These are phyloP conservation scores for Candida buenavistaensis DNA, from an alignment of 1,139 yeast genomes.

Conservation along the genomic window DNA sequence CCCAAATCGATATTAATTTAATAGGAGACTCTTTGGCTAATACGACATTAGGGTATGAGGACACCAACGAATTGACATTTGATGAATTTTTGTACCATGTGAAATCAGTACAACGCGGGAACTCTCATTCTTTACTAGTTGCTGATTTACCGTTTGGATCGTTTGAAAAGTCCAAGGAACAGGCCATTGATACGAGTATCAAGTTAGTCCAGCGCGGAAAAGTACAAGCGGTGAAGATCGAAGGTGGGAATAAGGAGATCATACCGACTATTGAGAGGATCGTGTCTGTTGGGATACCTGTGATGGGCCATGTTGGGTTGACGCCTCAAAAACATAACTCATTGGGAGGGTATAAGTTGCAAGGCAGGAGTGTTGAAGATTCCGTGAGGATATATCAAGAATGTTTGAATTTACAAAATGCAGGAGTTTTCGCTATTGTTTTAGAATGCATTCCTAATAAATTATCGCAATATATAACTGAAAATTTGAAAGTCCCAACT, in stretches of 20 bases:
- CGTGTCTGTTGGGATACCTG: slow-evolving; percentile 75
- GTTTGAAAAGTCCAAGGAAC: slow-evolving; percentile 63
- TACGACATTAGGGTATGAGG: slow-evolving; percentile 82
- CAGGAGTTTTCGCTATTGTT: slow-evolving; percentile 77
- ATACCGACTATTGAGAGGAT: slow-evolving; percentile 46
- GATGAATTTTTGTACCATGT: slow-evolving; percentile 82
- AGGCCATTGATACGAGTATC: slow-evolving; percentile 68
- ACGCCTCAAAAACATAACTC: slow-evolving; percentile 86
- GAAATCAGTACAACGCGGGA: slow-evolving; percentile 74
- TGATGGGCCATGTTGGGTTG: slow-evolving; percentile 88
- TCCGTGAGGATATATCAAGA: slow-evolving; percentile 66
- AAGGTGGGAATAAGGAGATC: slow-evolving; percentile 70
- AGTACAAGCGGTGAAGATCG: slow-evolving; percentile 82
- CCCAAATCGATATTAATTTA: slow-evolving; percentile 68
- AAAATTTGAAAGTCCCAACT: slow-evolving; percentile 65
- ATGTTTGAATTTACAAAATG: slow-evolving; percentile 66
- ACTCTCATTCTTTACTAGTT: slow-evolving; percentile 62
- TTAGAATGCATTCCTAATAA: slow-evolving; percentile 85
- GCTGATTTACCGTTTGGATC: slow-evolving; percentile 92
- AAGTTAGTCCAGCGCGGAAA: slow-evolving; percentile 61
- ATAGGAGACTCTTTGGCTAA: slow-evolving; percentile 94
- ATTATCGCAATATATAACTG: slow-evolving; percentile 67
- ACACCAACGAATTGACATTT: slow-evolving; percentile 71
- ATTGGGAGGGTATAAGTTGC: slow-evolving; percentile 85
- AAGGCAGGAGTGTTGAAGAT: slow-evolving; percentile 60